phyloP scores from a whole-genome alignment of 495 filamentous ascomycete genomes.

The Parathielavia appendiculata region DNA sequence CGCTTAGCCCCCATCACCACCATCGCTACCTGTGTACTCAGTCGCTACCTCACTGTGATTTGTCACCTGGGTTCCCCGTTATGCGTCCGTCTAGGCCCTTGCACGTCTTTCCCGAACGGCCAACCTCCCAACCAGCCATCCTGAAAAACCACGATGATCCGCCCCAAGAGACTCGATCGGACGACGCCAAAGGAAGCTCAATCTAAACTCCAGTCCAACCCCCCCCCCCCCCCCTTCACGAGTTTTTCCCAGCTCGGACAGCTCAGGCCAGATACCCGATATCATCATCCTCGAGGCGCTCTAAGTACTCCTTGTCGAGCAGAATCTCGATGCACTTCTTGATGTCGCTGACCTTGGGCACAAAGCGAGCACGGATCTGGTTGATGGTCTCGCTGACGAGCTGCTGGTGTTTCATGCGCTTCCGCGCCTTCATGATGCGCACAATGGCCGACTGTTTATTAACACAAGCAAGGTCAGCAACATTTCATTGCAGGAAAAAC shows the following conservation, averaged over 20 bases:
- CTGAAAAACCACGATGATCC: too few species aligned
- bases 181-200: too few species aligned
- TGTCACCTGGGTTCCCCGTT: too few species aligned
- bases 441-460: constrained; percentile 85
- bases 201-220: too few species aligned
- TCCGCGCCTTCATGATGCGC: constrained; percentile 98
- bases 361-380: constrained; percentile 91
- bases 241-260: too few species aligned
- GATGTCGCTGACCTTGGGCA: constrained; percentile 88
- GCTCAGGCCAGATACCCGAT: constrained; percentile 78
- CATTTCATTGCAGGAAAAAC: background rate
- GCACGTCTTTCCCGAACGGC: too few species aligned
- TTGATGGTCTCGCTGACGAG: constrained; percentile 91
- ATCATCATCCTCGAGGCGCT: constrained; percentile 89
- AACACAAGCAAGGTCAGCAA: constrained; percentile 26
- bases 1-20: background rate
- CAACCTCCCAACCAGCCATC: too few species aligned
- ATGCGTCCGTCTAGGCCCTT: too few species aligned
- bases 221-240: too few species aligned
- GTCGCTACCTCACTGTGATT: too few species aligned
- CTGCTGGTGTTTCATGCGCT: constrained; percentile 94
- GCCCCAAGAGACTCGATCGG: too few species aligned
- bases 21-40: too few species aligned
- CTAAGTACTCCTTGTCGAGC: constrained; percentile 98
- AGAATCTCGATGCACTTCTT: constrained; percentile 99